Percentiles rank a stretch among this genome's conserved stretches.
Conservation (phyloP, 768 basidiomycete genomes). For the Brasilioporus rufonigricans region DNA sequence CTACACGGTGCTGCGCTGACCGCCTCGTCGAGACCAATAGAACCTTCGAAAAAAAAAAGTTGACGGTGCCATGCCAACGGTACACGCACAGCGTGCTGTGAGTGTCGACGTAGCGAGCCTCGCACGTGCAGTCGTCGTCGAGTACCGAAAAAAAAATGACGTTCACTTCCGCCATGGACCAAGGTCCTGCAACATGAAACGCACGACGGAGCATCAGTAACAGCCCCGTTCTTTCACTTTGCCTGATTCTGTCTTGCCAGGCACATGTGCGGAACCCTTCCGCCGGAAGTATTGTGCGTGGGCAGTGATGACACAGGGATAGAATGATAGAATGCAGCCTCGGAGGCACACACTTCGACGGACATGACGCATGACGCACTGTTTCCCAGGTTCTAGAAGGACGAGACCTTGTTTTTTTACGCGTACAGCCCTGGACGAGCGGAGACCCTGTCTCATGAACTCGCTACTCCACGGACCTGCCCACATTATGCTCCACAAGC, state of each 20-base stretch:
- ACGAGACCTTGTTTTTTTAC: neutral
- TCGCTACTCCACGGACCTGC: slow-evolving; percentile 22
- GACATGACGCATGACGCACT: slow-evolving; percentile 25
- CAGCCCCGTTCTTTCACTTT: neutral
- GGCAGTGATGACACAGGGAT: slow-evolving; percentile 13
- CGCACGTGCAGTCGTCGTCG: neutral
- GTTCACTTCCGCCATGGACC: neutral
- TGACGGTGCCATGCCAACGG: neutral
- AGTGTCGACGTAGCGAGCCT: neutral
- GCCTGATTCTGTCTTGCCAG: neutral
- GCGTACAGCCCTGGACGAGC: slow-evolving; percentile 3
- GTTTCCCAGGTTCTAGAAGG: neutral
- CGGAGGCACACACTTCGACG: slow-evolving; percentile 6
- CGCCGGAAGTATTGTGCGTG: neutral
- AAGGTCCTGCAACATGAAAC: slow-evolving; percentile 4
- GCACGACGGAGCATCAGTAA: slow-evolving; percentile 1
- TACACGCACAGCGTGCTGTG: neutral
- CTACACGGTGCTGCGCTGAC: slow-evolving; percentile 7
- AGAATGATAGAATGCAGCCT: slow-evolving; percentile 9
- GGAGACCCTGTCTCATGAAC: slow-evolving; percentile 22
- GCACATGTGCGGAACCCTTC: slow-evolving; percentile 9
- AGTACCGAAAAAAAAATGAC: neutral
- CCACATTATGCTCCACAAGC: slow-evolving; percentile 18
- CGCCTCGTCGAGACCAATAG: neutral
- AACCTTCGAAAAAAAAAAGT: neutral